phyloP scores from a whole-genome alignment of 805 yeast genomes.

The Ogataea angusta region DNA sequence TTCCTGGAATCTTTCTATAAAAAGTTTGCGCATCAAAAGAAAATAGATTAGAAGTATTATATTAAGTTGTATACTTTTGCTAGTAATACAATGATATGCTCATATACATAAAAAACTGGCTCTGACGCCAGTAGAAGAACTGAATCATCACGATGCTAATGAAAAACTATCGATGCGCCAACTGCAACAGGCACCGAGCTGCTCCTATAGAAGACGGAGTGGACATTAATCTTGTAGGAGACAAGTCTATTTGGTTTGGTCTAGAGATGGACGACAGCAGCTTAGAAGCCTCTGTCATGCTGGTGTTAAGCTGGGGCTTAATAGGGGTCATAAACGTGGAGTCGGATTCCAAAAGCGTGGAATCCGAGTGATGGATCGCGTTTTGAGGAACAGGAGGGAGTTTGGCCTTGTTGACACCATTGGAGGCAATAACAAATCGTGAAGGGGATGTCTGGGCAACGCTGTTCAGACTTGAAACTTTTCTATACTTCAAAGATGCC shows the following conservation, averaged over 20 bases:
- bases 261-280: slow-evolving; percentile 7
- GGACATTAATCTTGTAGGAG: slow-evolving; percentile 39
- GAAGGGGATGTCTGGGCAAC: slow-evolving; percentile 30
- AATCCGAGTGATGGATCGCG: slow-evolving; percentile 14
- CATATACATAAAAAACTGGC: slow-evolving; percentile 5
- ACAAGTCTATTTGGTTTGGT: slow-evolving; percentile 20
- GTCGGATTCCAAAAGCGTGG: slow-evolving; percentile 15
- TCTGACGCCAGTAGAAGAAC: background rate
- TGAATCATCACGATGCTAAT: slow-evolving; percentile 6
- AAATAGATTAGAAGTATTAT: slow-evolving; percentile 3
- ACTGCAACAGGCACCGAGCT: slow-evolving; percentile 41
- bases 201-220: slow-evolving; percentile 50
- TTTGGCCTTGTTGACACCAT: slow-evolving; percentile 16
- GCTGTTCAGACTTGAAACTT: slow-evolving; percentile 1
- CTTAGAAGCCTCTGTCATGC: slow-evolving; percentile 3
- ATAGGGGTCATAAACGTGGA: slow-evolving; percentile 17
- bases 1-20: slow-evolving; percentile 70
- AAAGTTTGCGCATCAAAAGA: slow-evolving; percentile 11
- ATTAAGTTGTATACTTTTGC: slow-evolving; percentile 4
- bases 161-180: slow-evolving; percentile 34
- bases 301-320: slow-evolving; percentile 6
- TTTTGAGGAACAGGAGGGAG: slow-evolving; percentile 31
- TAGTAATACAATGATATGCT: slow-evolving; percentile 9
- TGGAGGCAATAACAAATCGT: slow-evolving; percentile 19
- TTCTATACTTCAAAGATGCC: slow-evolving; percentile 19